Percentiles rank a stretch among this genome's conserved stretches.
These are phyloP conservation scores for Nakazawaea pomicola DNA, from an alignment of 805 yeast genomes.

Conservation along the genomic window DNA sequence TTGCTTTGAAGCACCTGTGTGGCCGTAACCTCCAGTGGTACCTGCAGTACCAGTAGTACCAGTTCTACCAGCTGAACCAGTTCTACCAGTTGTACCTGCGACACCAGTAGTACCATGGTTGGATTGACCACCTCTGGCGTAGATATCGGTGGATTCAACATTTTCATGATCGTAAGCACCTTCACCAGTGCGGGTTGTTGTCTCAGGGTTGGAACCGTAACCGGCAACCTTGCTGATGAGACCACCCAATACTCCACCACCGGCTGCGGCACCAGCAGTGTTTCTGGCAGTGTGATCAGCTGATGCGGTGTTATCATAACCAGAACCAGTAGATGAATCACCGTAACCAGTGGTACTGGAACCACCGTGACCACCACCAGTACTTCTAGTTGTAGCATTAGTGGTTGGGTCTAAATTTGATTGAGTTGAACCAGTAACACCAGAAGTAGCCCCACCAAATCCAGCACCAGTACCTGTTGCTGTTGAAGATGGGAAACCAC, in stretches of 20 bases:
- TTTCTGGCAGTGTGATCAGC: slow-evolving; percentile 8
- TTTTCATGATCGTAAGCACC: not conserved
- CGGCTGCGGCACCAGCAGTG: slow-evolving; percentile 14
- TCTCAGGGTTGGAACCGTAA: not conserved
- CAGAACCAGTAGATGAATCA: too few relatives aligned
- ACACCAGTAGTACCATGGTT: not conserved
- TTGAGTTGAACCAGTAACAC: not conserved
- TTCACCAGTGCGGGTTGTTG: slow-evolving; percentile 1
- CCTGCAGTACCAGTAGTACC: not conserved
- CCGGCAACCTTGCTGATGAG: slow-evolving; percentile 8
- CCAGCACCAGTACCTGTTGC: slow-evolving; percentile 5
- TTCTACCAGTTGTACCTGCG: slow-evolving; percentile 4
- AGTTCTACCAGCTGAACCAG: slow-evolving; percentile 1
- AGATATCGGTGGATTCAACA: not conserved
- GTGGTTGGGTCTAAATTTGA: not conserved
- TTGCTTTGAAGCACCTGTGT: too few relatives aligned
- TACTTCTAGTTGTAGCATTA: not conserved
- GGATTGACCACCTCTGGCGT: not conserved
- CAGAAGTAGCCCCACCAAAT: not conserved
- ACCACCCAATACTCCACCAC: slow-evolving; percentile 13
- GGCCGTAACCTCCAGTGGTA: too few relatives aligned
- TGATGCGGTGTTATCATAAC: too few relatives aligned
- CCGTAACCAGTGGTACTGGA: not conserved
- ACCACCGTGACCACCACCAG: not conserved
- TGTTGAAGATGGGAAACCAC: not conserved